These are phyloP conservation scores for Raddia distichophylla DNA, from an alignment of 176 grass and related monocot genomes.

Conservation along the genomic window DNA sequence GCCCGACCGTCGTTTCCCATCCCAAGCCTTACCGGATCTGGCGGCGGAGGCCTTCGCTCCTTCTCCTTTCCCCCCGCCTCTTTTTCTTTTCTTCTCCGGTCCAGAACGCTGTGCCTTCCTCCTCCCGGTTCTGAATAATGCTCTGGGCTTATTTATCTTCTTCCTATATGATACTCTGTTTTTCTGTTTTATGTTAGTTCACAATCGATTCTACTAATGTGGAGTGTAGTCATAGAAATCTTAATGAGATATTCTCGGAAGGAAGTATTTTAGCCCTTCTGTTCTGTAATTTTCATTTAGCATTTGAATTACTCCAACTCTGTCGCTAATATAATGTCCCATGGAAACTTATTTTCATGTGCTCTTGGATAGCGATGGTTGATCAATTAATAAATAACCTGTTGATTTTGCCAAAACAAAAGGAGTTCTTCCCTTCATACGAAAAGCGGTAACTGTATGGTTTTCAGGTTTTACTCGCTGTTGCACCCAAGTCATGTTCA, in stretches of 20 bases:
- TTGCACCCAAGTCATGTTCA: neutral
- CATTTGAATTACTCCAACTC: neutral
- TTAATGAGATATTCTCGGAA: neutral
- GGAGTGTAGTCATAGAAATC: neutral
- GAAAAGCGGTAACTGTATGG: neutral
- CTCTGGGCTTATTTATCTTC: neutral
- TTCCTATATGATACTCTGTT: neutral
- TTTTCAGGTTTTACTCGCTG: neutral
- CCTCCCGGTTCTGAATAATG: neutral
- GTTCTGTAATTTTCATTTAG: neutral
- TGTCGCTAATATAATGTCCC: neutral
- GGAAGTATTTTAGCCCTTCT: neutral
- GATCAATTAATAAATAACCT: neutral
- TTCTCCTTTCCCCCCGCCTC: too few species aligned
- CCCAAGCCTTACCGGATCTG: too few species aligned
- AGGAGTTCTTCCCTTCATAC: neutral
- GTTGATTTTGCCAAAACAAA: neutral
- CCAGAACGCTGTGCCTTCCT: too few species aligned
- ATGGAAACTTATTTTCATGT: neutral
- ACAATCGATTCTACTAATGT: neutral
- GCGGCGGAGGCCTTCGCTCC: too few species aligned
- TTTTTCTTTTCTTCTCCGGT: too few species aligned
- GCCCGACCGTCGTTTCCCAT: too few species aligned
- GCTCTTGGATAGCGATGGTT: neutral
- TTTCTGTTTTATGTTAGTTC: neutral